These are phyloP conservation scores for Phaffia tasmanica DNA, from an alignment of 768 basidiomycete species.

Conservation along the genomic window DNA sequence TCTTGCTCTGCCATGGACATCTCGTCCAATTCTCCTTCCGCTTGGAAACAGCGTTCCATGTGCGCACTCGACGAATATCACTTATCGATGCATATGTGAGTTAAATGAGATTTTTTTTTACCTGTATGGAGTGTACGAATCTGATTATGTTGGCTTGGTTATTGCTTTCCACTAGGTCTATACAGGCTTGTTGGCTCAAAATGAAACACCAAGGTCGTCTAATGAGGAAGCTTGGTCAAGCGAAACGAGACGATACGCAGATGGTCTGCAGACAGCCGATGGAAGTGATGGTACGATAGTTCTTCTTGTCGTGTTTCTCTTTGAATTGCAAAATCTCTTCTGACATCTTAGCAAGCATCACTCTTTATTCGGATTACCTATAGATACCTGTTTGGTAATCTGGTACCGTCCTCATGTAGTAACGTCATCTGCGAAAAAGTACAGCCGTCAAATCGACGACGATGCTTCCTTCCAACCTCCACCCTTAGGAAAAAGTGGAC, in stretches of 20 bases:
- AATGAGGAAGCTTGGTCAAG: slow-evolving; percentile 29
- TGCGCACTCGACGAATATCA: slow-evolving; percentile 48
- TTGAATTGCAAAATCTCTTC: not conserved
- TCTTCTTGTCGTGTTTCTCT: not conserved
- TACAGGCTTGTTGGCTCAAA: slow-evolving; percentile 46
- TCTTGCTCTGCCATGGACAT: slow-evolving; percentile 65
- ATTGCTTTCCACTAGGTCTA: slow-evolving; percentile 44
- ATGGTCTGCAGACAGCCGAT: slow-evolving; percentile 81
- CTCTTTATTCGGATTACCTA: not conserved
- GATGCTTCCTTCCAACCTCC: slow-evolving; percentile 40
- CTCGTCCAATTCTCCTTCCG: slow-evolving; percentile 54
- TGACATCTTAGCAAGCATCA: not conserved
- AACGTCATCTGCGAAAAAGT: slow-evolving; percentile 11
- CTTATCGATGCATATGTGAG: slow-evolving; percentile 38
- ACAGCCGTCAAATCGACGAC: slow-evolving; percentile 8
- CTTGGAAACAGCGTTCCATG: slow-evolving; percentile 47
- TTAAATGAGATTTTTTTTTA: not conserved
- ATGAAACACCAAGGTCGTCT: slow-evolving; percentile 30
- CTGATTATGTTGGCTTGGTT: not conserved
- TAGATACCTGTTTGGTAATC: slow-evolving; percentile 71
- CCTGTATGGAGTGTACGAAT: not conserved
- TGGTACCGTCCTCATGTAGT: slow-evolving; percentile 44
- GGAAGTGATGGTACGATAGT: slow-evolving; percentile 47
- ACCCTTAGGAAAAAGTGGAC: slow-evolving; percentile 45
- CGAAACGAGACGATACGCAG: slow-evolving; percentile 64